These are phyloP conservation scores for Exophiala sideris DNA, from an alignment of 2,329 filamentous ascomycete species.

Conservation along the genomic window DNA sequence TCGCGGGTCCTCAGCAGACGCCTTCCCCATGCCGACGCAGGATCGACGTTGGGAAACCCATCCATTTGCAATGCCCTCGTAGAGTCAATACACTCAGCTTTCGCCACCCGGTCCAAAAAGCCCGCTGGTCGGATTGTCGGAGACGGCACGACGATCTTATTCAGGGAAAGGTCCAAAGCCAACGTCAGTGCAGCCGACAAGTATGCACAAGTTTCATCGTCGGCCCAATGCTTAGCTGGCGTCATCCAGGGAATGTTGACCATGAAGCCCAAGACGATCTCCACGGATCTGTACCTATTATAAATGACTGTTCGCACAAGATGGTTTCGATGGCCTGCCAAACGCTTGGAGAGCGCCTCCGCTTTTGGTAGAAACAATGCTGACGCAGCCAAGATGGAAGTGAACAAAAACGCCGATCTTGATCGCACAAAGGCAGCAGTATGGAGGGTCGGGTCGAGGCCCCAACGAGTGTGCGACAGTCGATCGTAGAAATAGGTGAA, in stretches of 20 bases:
- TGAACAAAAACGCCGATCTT: conserved; percentile 68
- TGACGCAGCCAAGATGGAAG: conserved; percentile 66
- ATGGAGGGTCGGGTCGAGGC: conserved; percentile 65
- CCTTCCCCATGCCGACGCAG: conserved; percentile 57
- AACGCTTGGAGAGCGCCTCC: conserved; percentile 61
- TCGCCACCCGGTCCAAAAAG: conserved; percentile 51
- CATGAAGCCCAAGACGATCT: conserved; percentile 73
- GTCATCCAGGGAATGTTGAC: conserved; percentile 74
- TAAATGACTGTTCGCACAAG: conserved; percentile 62
- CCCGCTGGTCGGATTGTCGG: conserved; percentile 44
- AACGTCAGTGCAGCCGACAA: conserved; percentile 67
- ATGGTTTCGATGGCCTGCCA: conserved; percentile 61
- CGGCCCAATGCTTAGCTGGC: conserved; percentile 63
- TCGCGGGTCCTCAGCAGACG: conserved; percentile 63
- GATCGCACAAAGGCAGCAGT: conserved; percentile 63
- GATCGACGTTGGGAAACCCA: conserved; percentile 63
- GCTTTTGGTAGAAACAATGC: conserved; percentile 65
- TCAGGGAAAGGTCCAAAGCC: conserved; percentile 65
- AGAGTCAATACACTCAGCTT: conserved; percentile 68
- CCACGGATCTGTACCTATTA: conserved; percentile 64
- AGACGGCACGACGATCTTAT: conserved; percentile 64
- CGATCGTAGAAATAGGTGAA: conserved; percentile 65
- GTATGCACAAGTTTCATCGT: conserved; percentile 70
- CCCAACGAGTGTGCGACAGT: conserved; percentile 70
- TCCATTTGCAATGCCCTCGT: conserved; percentile 64